Evolutionary conservation across 225 moss, liverwort and hornwort genomes (phyloP).

Genomic region (Pseudoscleropodium purum): DNA sequence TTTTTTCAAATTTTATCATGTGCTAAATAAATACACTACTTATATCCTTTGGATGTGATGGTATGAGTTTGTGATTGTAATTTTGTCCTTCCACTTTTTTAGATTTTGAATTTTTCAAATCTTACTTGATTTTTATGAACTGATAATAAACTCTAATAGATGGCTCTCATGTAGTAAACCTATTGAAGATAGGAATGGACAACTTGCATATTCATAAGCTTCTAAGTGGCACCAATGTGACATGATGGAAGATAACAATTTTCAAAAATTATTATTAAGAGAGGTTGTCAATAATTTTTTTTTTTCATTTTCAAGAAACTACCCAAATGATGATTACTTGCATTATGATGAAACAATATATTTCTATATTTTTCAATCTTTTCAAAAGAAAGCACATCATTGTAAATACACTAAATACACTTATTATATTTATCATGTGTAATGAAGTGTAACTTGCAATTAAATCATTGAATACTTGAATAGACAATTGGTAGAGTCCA

Average conservation of each 20-base stretch:
- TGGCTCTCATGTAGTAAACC: background rate
- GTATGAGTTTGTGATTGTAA: background rate
- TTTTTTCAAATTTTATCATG: background rate
- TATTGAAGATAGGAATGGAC: no score
- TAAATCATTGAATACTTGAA: no score
- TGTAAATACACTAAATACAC: no score
- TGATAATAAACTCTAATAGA: background rate
- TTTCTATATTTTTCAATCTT: background rate
- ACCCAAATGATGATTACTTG: fast-evolving
- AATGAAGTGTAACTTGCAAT: no score
- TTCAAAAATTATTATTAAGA: background rate
- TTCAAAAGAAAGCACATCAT: no score
- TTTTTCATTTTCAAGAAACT: no score
- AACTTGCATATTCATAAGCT: background rate
- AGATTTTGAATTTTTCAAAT: background rate
- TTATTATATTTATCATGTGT: no score
- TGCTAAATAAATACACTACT: no score
- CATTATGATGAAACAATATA: background rate
- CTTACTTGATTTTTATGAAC: background rate
- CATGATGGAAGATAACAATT: background rate
- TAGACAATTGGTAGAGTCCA: no score
- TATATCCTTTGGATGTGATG: fast-evolving
- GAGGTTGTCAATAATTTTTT: background rate
- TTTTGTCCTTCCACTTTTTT: background rate
- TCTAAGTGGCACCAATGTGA: background rate